phyloP scores from a whole-genome alignment of 805 yeast species.

The Kockiozyma suomiensis region DNA sequence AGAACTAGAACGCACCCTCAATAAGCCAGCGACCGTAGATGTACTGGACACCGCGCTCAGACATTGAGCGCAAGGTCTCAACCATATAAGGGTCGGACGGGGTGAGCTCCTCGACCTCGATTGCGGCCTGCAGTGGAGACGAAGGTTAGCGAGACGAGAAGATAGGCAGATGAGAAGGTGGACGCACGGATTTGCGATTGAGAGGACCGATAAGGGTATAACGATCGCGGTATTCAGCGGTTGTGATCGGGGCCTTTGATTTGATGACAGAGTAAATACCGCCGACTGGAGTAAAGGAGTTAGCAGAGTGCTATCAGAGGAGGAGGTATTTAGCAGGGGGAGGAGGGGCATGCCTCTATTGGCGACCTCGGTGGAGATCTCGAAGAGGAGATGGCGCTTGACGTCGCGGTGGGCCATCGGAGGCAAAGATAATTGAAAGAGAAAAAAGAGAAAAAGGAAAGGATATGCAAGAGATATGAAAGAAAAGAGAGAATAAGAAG shows the following conservation, averaged over 20 bases:
- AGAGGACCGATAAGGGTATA: slow-evolving; percentile 87
- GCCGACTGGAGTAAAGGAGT: slow-evolving; percentile 58
- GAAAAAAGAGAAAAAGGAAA: no score
- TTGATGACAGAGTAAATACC: slow-evolving; percentile 96
- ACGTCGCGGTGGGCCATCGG: slow-evolving; percentile 69
- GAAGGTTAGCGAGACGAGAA: neutral
- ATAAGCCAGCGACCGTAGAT: slow-evolving; percentile 95
- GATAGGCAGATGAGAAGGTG: neutral
- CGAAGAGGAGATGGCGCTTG: slow-evolving; percentile 83
- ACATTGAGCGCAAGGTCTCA: slow-evolving; percentile 75
- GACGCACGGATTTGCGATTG: slow-evolving; percentile 52
- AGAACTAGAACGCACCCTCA: slow-evolving; percentile 50
- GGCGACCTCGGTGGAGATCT: slow-evolving; percentile 96
- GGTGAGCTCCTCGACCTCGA: slow-evolving; percentile 75
- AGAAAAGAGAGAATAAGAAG: neutral
- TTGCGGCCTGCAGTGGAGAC: slow-evolving; percentile 54
- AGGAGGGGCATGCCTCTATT: slow-evolving; percentile 48
- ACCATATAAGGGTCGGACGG: slow-evolving; percentile 52
- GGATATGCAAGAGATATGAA: neutral
- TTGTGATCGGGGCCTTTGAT: slow-evolving; percentile 95
- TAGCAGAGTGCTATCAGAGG: neutral
- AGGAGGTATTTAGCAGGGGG: neutral
- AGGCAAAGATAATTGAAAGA: neutral
- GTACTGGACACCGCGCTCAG: slow-evolving; percentile 75
- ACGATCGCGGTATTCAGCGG: slow-evolving; percentile 85